Conservation (phyloP, 768 basidiomycete genomes). For the Podaxis sp. region DNA sequence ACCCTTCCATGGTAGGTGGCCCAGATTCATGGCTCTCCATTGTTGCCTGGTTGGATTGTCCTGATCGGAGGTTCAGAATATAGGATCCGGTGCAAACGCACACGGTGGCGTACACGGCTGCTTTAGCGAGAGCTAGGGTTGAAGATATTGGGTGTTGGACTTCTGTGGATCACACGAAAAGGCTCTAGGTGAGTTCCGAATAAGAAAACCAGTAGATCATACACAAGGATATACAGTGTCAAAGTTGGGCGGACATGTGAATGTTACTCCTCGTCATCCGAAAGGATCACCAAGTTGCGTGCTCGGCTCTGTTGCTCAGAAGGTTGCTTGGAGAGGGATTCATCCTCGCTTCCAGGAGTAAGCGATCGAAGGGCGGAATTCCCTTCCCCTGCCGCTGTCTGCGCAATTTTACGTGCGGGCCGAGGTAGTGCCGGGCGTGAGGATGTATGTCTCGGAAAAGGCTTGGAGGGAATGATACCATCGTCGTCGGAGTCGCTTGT, state of each 20-base stretch:
- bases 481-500: not conserved
- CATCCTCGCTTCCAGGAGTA: not conserved
- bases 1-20: not conserved
- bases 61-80: slow-evolving; percentile 8
- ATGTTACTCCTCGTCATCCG: slow-evolving; percentile 13
- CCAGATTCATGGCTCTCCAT: slow-evolving; percentile 10
- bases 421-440: not conserved
- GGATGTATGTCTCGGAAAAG: not conserved
- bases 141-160: not conserved
- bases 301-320: not conserved
- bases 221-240: not conserved
- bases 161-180: not conserved
- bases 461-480: not conserved
- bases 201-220: not conserved
- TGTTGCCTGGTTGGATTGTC: not conserved
- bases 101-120: not conserved
- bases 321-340: not conserved
- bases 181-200: not conserved
- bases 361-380: not conserved
- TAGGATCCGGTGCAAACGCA: not conserved
- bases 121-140: slow-evolving; percentile 3
- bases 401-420: not conserved
- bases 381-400: not conserved
- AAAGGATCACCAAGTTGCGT: slow-evolving; percentile 4
- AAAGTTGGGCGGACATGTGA: not conserved